phyloP scores from a whole-genome alignment of 129 eudicot genomes.

The Deinandra increscens region DNA sequence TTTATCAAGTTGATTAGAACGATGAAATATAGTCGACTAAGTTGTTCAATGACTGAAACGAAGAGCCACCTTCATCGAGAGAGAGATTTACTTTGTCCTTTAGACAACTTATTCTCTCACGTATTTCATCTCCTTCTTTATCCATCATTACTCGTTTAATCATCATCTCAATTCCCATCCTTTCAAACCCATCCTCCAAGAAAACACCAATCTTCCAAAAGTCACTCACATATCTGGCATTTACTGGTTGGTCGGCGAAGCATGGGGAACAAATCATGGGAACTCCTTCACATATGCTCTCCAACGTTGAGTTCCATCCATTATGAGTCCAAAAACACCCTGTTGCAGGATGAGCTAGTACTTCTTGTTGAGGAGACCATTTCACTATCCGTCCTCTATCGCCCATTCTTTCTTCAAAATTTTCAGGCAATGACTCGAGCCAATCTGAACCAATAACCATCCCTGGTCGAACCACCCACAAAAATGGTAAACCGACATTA shows the following conservation, averaged over 20 bases:
- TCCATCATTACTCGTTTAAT: constrained; percentile 38
- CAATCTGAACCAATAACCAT: constrained; percentile 35
- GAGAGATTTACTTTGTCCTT: constrained; percentile 31
- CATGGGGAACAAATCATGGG: constrained; percentile 52
- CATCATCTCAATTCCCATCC: constrained; percentile 26
- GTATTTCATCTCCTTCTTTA: constrained; percentile 40
- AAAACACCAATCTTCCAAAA: constrained; percentile 46
- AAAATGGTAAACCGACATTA: constrained; percentile 22
- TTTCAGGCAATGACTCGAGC: constrained; percentile 10
- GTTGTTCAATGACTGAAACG: constrained; percentile 23
- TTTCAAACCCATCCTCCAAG: constrained; percentile 37
- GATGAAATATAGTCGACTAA: constrained; percentile 31
- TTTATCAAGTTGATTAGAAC: constrained; percentile 9
- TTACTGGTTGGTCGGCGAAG: constrained; percentile 41
- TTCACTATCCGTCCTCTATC: constrained; percentile 44
- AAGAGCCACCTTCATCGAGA: constrained; percentile 37
- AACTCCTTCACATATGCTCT: constrained; percentile 53
- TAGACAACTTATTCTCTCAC: constrained; percentile 18
- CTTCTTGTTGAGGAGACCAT: constrained; percentile 58
- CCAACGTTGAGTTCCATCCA: constrained; percentile 58
- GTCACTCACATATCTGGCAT: constrained; percentile 37
- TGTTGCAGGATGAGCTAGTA: constrained; percentile 38
- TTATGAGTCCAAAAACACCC: constrained; percentile 52
- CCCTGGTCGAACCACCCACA: constrained; percentile 53
- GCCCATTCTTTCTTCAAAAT: constrained; percentile 15